Base-by-base conservation (phyloP, 495 filamentous ascomycete species). In the Aspergillus mulundensis region DNA sequence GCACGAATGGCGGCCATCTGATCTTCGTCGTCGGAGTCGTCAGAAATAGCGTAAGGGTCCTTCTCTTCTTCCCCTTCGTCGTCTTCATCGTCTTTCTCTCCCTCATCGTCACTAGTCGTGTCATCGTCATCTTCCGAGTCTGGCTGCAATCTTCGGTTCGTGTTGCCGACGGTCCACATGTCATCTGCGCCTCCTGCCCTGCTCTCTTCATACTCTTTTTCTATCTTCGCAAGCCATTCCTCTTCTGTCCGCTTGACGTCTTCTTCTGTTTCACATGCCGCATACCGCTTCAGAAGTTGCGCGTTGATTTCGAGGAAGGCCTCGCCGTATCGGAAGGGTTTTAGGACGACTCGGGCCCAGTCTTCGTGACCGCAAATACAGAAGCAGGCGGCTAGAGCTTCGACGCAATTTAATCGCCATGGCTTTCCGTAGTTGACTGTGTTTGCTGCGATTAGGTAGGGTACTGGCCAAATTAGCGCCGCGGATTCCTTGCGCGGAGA, bases 371-470 rank as follows among this genome's bases (percentile, higher is more conserved):
- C 91, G 64, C 92, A 96, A 58, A 98, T 98, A 59, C 78, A 87
- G 71, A 94, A 98, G 19, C 86, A 87, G 14, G 94, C 94, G 6
- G 92, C 95, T 43, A 98, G 75, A 5, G 94, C 94, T 73, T 98
- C 94, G 42, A 88, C 94, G 61, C 94, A 98, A 71, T 98, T 98
- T 39, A 98, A 70, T 51, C 91, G 79, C 87, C 90, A 94, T 16
- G 94, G 94, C 63, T 90, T 87, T 14, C 94, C 94, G 72, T 97
- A 98, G 74, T 98, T 98, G 66, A 96, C 94, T 2, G 88, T 87
- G 66, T 98, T 98, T 41, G 94, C 95, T 16, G 94, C 94, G 50
- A 98, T 90, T 12, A 98, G 84, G 67, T 98, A 98, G 0, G 94
- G 94, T 21, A 98, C 80, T 76, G 54, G 18, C 8, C 5, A 20